A percentile compares a stretch with the other conserved stretches of the same genome.
phyloP scores from a whole-genome alignment of 495 filamentous ascomycete species.

The Penicillium roqueforti region DNA sequence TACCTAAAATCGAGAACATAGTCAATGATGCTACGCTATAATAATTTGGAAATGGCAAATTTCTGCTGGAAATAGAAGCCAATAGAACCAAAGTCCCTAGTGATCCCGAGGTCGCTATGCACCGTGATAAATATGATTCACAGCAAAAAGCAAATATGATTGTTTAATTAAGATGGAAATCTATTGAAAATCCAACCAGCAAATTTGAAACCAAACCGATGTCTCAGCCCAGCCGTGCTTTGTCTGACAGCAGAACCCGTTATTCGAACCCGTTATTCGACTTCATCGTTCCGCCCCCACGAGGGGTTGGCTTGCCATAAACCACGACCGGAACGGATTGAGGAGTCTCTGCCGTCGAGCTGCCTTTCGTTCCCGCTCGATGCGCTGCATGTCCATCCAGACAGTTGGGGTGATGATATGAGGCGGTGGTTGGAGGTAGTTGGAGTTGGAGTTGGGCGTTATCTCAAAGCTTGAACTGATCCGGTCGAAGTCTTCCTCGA shows the following conservation, averaged over 20 bases:
- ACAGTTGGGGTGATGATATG: conserved; percentile 14
- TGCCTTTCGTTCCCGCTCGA: conserved; percentile 7
- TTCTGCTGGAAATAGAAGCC: too few species aligned
- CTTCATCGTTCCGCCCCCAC: conserved; percentile 2
- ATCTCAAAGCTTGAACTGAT: background rate
- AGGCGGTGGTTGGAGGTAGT: conserved; percentile 11
- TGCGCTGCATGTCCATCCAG: conserved; percentile 17
- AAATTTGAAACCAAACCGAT: background rate
- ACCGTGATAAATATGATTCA: background rate
- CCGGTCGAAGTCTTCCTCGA: background rate
- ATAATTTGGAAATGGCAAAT: too few species aligned
- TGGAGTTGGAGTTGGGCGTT: background rate
- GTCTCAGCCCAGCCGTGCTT: background rate
- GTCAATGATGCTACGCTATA: too few species aligned
- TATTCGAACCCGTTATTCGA: conserved; percentile 1
- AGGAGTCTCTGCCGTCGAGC: conserved; percentile 6
- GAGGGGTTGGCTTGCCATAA: conserved; percentile 3
- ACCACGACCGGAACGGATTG: conserved; percentile 9
- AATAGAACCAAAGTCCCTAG: too few species aligned
- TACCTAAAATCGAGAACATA: too few species aligned
- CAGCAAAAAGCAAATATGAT: conserved; percentile 3
- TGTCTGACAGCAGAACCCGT: background rate
- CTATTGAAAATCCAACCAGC: background rate
- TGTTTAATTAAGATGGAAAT: background rate
- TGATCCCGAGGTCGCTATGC: too few species aligned